phyloP scores from a whole-genome alignment of 306 rosid genomes.

The Prunus kanzakura region DNA sequence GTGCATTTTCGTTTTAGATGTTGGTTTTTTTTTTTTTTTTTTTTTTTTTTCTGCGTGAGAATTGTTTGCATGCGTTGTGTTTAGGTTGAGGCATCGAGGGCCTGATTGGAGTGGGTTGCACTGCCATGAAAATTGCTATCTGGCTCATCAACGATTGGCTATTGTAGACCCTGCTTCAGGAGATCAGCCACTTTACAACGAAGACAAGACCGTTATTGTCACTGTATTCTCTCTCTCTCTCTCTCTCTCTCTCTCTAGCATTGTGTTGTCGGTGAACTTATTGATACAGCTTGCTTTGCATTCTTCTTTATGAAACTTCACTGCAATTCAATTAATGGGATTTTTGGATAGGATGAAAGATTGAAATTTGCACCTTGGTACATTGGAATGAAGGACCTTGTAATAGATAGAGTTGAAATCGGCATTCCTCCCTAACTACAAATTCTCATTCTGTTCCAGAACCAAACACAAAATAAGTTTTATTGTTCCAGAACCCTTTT shows the following conservation, averaged over 20 bases:
- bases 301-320: background rate
- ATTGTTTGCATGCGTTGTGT: background rate
- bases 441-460: background rate
- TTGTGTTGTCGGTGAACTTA: background rate
- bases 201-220: slow-evolving; percentile 76
- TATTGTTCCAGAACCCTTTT: background rate
- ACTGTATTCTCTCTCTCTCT: slow-evolving; percentile 43
- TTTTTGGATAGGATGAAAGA: background rate
- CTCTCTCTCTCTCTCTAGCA: background rate
- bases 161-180: slow-evolving; percentile 92
- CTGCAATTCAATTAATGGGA: background rate
- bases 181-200: slow-evolving; percentile 92
- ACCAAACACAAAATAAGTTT: background rate
- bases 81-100: slow-evolving; percentile 83
- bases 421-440: too few relatives aligned
- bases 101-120: slow-evolving; percentile 99
- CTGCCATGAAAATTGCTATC: slow-evolving; percentile 67
- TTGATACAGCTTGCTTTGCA: background rate
- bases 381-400: background rate
- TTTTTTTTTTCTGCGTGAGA: background rate
- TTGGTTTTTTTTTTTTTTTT: too few relatives aligned
- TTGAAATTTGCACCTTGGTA: background rate
- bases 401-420: background rate
- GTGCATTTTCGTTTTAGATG: background rate
- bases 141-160: slow-evolving; percentile 93